These are phyloP conservation scores for Canariomyces notabilis DNA, from an alignment of 2,329 filamentous ascomycete genomes.

Conservation along the genomic window DNA sequence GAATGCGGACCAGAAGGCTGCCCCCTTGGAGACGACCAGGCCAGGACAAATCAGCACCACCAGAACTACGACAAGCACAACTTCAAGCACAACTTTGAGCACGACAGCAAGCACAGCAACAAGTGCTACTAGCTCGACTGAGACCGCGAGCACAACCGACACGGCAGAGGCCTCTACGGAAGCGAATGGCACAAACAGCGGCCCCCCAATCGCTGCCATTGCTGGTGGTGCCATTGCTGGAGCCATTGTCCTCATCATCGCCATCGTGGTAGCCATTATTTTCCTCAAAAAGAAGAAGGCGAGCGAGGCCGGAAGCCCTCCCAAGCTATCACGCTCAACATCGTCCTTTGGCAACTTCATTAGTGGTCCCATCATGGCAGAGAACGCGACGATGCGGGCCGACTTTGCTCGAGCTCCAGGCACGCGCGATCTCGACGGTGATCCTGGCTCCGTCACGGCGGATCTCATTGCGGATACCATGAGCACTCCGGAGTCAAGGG, in stretches of 20 bases:
- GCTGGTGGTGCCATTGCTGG: conserved; percentile 46
- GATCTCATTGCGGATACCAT: conserved; percentile 14
- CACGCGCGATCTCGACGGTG: conserved; percentile 12
- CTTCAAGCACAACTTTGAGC: conserved; percentile 19
- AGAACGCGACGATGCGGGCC: conserved; percentile 38
- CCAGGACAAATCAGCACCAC: conserved; percentile 22
- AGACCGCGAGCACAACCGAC: neutral
- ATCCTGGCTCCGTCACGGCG: conserved; percentile 9
- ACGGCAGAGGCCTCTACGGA: neutral
- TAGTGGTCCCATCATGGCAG: conserved; percentile 50
- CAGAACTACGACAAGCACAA: conserved; percentile 5
- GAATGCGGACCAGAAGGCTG: conserved; percentile 45
- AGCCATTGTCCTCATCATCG: conserved; percentile 37
- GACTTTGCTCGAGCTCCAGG: conserved; percentile 39
- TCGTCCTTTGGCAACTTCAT: conserved; percentile 48
- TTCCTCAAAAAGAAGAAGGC: conserved; percentile 31
- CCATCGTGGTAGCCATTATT: conserved; percentile 37
- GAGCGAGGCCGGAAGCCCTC: conserved; percentile 18
- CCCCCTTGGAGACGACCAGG: conserved; percentile 23
- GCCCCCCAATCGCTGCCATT: conserved; percentile 38
- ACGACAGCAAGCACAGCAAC: conserved; percentile 24
- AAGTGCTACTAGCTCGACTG: conserved; percentile 3
- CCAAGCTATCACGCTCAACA: conserved; percentile 29
- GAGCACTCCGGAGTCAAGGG: conserved; percentile 1
- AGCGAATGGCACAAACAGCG: conserved; percentile 15